Percentiles rank a stretch among this genome's conserved stretches.
phyloP scores from a whole-genome alignment of 129 eudicot species.

The Pittosporum tobira region DNA sequence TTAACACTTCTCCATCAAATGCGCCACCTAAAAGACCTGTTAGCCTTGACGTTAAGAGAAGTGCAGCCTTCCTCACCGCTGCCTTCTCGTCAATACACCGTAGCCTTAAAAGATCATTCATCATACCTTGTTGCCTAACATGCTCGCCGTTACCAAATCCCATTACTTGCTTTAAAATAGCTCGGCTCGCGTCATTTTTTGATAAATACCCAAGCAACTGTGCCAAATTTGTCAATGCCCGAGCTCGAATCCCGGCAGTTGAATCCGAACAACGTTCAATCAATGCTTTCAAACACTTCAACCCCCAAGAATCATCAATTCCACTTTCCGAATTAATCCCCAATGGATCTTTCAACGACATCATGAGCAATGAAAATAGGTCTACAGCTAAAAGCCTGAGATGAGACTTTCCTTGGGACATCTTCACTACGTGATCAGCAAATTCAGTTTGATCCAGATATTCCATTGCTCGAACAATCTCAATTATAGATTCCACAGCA shows the following conservation, averaged over 20 bases:
- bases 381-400: constrained; percentile 77
- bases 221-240: constrained; percentile 79
- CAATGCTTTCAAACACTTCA: constrained; percentile 63
- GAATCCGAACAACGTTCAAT: constrained; percentile 71
- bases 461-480: constrained; percentile 58
- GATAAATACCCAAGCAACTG: constrained; percentile 51
- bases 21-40: constrained; percentile 47
- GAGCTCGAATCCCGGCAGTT: constrained; percentile 66
- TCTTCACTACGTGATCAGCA: constrained; percentile 67
- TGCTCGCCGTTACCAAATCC: constrained; percentile 31
- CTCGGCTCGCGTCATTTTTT: constrained; percentile 27
- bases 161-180: constrained; percentile 47
- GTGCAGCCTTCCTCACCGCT: constrained; percentile 92
- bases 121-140: constrained; percentile 21
- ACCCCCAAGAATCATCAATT: constrained; percentile 54
- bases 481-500: constrained; percentile 80
- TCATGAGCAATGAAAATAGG: constrained; percentile 46
- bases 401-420: constrained; percentile 68
- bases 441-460: constrained; percentile 48
- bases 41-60: constrained; percentile 60
- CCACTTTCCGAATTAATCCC: constrained; percentile 28
- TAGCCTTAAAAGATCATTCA: constrained; percentile 44
- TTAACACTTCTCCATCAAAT: constrained; percentile 64
- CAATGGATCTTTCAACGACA: constrained; percentile 35
- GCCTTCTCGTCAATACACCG: constrained; percentile 92